Evolutionary conservation across 805 yeast species (phyloP).

Genomic region (Wickerhamiella lipophila): DNA sequence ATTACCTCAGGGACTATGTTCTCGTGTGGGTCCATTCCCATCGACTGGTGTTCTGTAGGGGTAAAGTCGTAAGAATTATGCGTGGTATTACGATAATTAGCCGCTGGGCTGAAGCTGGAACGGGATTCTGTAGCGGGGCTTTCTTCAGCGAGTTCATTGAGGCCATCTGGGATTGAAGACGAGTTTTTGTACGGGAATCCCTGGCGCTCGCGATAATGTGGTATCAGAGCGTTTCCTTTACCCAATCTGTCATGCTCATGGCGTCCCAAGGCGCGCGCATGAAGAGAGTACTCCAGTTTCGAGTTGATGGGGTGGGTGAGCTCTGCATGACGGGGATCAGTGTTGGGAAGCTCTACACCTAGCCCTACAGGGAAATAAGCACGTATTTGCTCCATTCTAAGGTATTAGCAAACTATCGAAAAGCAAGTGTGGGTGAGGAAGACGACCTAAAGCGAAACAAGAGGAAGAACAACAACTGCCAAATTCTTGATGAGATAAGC

Average conservation of each 20-base stretch:
- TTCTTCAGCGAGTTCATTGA: background rate
- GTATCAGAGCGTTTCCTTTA: constrained; percentile 9
- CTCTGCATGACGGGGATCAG: constrained; percentile 3
- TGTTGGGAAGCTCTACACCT: background rate
- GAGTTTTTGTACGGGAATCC: constrained; percentile 8
- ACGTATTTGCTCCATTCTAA: background rate
- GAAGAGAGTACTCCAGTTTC: constrained; percentile 11
- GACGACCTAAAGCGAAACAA: background rate
- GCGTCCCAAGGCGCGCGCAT: constrained; percentile 15
- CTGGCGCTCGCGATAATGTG: constrained; percentile 7
- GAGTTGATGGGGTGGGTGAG: constrained; percentile 18
- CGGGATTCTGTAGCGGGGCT: background rate
- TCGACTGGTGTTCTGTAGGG: constrained; percentile 3
- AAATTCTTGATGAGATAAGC: background rate
- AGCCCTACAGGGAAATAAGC: constrained; percentile 4
- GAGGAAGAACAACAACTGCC: background rate
- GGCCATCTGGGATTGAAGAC: constrained; percentile 4
- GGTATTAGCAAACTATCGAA: background rate
- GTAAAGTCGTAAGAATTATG: constrained; percentile 2
- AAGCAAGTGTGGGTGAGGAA: background rate
- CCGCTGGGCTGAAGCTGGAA: background rate
- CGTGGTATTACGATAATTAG: background rate
- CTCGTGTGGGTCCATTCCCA: constrained; percentile 12
- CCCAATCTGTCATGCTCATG: constrained; percentile 11
- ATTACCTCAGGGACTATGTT: background rate